These are phyloP conservation scores for Carallia pectinifolia DNA, from an alignment of 345 rosid species.

Conservation along the genomic window DNA sequence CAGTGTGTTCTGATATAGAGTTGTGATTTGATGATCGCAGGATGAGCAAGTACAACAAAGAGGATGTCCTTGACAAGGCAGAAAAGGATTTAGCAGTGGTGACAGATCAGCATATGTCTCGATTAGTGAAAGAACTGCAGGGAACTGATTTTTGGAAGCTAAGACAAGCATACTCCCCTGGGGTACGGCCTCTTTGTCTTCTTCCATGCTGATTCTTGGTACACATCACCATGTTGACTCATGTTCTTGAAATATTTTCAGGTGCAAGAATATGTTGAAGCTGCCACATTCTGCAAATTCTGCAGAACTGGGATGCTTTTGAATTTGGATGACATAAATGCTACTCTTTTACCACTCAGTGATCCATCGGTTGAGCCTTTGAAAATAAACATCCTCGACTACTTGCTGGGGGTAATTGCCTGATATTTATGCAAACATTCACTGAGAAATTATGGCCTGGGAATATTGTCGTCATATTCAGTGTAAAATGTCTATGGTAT, in stretches of 20 bases:
- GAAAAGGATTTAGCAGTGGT: slow-evolving; percentile 75
- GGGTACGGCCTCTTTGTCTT: slow-evolving; percentile 57
- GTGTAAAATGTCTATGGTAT: background rate
- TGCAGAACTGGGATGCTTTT: slow-evolving; percentile 65
- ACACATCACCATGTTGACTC: slow-evolving; percentile 3
- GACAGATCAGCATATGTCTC: slow-evolving; percentile 51
- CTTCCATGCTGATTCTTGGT: background rate
- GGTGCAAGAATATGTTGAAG: slow-evolving; percentile 96
- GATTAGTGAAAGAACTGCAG: slow-evolving; percentile 72
- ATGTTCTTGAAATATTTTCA: slow-evolving; percentile 30
- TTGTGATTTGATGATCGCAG: slow-evolving; percentile 34
- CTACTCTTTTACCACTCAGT: slow-evolving; percentile 52
- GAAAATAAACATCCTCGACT: slow-evolving; percentile 89
- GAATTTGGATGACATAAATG: slow-evolving; percentile 76
- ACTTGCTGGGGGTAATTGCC: slow-evolving; percentile 73
- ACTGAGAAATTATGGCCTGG: background rate
- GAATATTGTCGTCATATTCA: background rate
- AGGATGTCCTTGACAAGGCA: slow-evolving; percentile 76
- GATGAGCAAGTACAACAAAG: slow-evolving; percentile 63
- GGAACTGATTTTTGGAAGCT: slow-evolving; percentile 95
- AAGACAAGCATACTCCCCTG: slow-evolving; percentile 87
- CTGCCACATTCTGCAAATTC: slow-evolving; percentile 84
- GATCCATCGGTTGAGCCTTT: slow-evolving; percentile 72
- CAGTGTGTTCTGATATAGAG: background rate
- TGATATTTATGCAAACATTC: slow-evolving; percentile 10